Base-by-base conservation (phyloP, 2,329 filamentous ascomycete genomes). In the Penicillium brasilianum region DNA sequence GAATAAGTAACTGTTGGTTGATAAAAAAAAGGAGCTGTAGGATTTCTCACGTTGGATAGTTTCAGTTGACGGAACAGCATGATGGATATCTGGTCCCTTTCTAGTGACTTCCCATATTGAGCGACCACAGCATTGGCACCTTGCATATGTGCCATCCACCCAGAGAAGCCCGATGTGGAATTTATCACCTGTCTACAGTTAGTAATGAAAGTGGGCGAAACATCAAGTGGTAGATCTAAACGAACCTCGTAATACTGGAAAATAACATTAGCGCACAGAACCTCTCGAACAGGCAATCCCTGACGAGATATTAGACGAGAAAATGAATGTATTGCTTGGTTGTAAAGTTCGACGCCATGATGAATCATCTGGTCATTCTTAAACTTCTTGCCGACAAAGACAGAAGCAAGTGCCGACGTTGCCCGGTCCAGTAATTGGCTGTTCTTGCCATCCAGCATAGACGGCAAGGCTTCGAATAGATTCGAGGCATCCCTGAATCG, bases 231-330 rank as follows among this genome's bases (percentile, higher is more conserved):
- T 20, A 16, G 11, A 36, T 2, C 13, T 3, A 30, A 30, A 58
- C 57, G 39, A 32, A 66, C 63, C 37, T 66, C 63, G 34, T 64
- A 64, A 60, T 60, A 32, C 57, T 66, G 63, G n/a, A 66, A 66
- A 13, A 63, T 44, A 37, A 64, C 30, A 41, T 66, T 66, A 1
- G 63, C 62, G 43, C 61, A 62, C 10, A 66, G 62, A 16, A 64
- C 44, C 44, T 64, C 64, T 46, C 64, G 59, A 49, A 62, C 59
- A 14, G 59, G 61, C 18, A 62, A 48, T 14, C 58, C 55, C 8
- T 32, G 34, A 30, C 37, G 46, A 2, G 62, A 46, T 52, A 66
- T 62, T 13, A 62, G 28, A 13, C 53, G 57, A n/a, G 50, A 46
- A 48, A 66, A 64, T 1, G 59, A 52, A 28, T 48, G 57, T 52